Percentiles rank a stretch among this genome's conserved stretches.
Evolutionary conservation across 2,329 filamentous ascomycete species (phyloP).

Genomic region (Hyphodiscus sp.): DNA sequence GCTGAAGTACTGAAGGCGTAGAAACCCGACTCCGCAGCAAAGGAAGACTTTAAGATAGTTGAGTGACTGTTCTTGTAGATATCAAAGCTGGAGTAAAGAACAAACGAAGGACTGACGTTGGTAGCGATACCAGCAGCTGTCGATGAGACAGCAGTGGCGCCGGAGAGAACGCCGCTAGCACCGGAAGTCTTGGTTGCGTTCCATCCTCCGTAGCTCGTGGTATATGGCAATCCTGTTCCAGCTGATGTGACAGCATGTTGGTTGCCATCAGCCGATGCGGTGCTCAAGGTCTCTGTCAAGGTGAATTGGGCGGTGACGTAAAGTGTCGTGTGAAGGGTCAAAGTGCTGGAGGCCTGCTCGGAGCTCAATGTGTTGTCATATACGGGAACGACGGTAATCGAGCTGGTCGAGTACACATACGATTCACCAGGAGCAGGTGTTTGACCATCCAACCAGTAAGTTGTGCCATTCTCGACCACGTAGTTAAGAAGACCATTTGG

Average conservation of each 20-base stretch:
- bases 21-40: slow-evolving; percentile 15
- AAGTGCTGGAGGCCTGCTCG: slow-evolving; percentile 8
- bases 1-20: slow-evolving; percentile 1
- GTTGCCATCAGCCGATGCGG: background rate
- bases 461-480: slow-evolving; percentile 16
- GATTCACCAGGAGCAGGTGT: slow-evolving; percentile 13
- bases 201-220: slow-evolving; percentile 16
- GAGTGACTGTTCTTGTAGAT: slow-evolving; percentile 6
- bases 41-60: slow-evolving; percentile 3
- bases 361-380: background rate
- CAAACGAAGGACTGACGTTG: background rate
- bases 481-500: slow-evolving; percentile 2
- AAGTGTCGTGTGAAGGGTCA: slow-evolving; percentile 8
- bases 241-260: background rate
- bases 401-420: slow-evolving; percentile 14
- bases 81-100: slow-evolving; percentile 8
- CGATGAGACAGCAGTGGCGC: background rate
- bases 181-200: slow-evolving; percentile 12
- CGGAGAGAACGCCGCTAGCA: background rate
- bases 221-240: slow-evolving; percentile 6
- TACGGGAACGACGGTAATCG: slow-evolving; percentile 21
- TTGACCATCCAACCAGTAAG: slow-evolving; percentile 21
- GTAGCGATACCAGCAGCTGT: background rate
- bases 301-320: slow-evolving; percentile 9
- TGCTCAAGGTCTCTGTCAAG: slow-evolving; percentile 10